Conservation (phyloP, 306 rosid genomes). For the Nissolia schottii region DNA sequence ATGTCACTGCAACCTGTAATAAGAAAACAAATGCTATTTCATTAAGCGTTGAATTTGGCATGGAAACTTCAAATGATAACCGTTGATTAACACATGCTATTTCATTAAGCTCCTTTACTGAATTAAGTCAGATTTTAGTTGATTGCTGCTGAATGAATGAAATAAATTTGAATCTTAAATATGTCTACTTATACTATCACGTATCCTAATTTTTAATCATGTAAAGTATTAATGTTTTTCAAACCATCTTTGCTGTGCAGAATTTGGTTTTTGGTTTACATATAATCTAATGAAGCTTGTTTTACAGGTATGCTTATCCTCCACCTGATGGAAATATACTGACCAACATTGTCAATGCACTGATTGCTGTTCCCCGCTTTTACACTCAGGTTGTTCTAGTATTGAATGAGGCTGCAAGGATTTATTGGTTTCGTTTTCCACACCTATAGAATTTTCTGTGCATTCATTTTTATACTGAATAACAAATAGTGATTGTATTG, state of each 20-base stretch:
- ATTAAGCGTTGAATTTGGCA: not conserved
- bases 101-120: not conserved
- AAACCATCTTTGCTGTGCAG: not conserved
- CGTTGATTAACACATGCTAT: not conserved
- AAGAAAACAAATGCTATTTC: too few relatives aligned
- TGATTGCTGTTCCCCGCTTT: constrained; percentile 93
- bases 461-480: constrained; percentile 7
- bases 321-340: constrained; percentile 95
- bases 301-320: constrained; percentile 86
- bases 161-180: not conserved
- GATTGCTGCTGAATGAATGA: not conserved
- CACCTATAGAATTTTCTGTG: constrained; percentile 7
- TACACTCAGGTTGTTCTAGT: constrained; percentile 72
- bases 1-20: not conserved
- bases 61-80: not conserved
- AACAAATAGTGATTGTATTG: constrained; percentile 9
- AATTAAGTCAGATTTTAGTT: not conserved
- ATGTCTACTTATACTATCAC: not conserved
- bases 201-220: not conserved
- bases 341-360: constrained; percentile 87
- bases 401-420: constrained; percentile 4
- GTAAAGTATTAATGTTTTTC: not conserved
- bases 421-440: constrained; percentile 10
- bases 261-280: constrained; percentile 21
- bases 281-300: constrained; percentile 13